Evolutionary conservation across 306 rosid genomes (phyloP).

Genomic region (Glycine tomentella): DNA sequence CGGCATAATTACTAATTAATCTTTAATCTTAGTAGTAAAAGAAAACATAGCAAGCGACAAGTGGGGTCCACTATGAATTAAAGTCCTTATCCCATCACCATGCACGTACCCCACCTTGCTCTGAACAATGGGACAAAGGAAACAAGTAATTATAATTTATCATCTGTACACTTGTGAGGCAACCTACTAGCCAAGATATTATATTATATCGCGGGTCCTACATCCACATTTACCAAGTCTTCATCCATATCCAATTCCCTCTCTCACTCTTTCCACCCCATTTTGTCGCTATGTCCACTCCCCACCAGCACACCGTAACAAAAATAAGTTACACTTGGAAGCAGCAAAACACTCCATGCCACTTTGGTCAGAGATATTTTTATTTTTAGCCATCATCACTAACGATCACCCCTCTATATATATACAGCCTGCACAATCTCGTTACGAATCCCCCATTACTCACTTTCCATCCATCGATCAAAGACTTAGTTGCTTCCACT

Average conservation of each 20-base stretch:
- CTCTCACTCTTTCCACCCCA: constrained; percentile 26
- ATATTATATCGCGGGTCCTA: constrained; percentile 47
- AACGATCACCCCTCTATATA: constrained; percentile 7
- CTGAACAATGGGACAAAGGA: constrained; percentile 56
- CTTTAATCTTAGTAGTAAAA: background rate
- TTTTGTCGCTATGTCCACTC: constrained; percentile 38
- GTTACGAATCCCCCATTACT: background rate
- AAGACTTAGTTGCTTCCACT: no score
- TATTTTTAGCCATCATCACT: constrained; percentile 19
- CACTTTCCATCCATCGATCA: background rate
- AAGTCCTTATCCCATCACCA: background rate
- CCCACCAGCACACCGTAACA: background rate
- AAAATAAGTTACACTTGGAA: constrained; percentile 42
- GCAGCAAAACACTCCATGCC: background rate
- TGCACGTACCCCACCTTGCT: no score
- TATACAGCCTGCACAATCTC: background rate
- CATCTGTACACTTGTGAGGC: constrained; percentile 35
- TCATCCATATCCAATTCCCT: constrained; percentile 61
- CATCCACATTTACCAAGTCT: constrained; percentile 43
- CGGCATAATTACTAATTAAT: no score
- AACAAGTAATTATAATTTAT: background rate
- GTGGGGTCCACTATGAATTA: constrained; percentile 32
- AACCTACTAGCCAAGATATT: constrained; percentile 42
- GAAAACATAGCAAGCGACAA: background rate
- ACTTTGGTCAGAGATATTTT: constrained; percentile 51